Base-by-base conservation (phyloP, 2,329 filamentous ascomycete genomes). In the Pyricularia grisea region DNA sequence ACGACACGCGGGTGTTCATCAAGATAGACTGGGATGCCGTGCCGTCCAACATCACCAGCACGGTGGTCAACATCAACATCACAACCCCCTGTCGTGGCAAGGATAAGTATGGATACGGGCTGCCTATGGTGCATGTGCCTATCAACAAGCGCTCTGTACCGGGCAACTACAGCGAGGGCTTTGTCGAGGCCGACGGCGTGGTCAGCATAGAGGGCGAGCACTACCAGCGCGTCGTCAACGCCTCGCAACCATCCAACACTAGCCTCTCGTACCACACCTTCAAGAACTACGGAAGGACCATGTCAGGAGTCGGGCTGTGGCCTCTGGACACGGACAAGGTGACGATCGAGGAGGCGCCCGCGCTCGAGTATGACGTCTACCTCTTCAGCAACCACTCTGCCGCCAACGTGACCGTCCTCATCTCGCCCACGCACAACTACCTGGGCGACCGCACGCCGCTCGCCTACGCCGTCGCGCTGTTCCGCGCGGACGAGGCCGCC, bases 101-200 rank as follows among this genome's bases (percentile, higher is more conserved):
- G 70, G 82, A 83, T 69, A 77, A 76, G 66, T 84, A 82, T 71
- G 77, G 75, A 2, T 79, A 77, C 50, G 69, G 73, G 4, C 74
- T 77, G 2, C 83, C 84, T 0, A 78, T 80, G 12, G 77, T 90
- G 1, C 80, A 86, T 66, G 79, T 90, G 0, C 87, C 87, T 0
- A 79, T 90, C 30, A 80, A 82, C 70, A 80, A 84, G 65, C 81
- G 82, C 6, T 74, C 76, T 1, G 74, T 86, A 1, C 84, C 88
- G 0, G 74, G 78, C 1, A 80, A 79, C 68, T 90, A 89, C 76
- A 80, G 77, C 9, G 70, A 77, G 33, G 89, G 88, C 3, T 90
- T 89, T 71, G 81, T 90, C 65, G 89, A 91, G 76, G 84, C 84
- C 0, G 87, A 90, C 72, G 79, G 80, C n/a, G 79, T 83, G 68